Base-by-base conservation (phyloP, 1,284 basidiomycete species). In the Puccinia novopanici region DNA sequence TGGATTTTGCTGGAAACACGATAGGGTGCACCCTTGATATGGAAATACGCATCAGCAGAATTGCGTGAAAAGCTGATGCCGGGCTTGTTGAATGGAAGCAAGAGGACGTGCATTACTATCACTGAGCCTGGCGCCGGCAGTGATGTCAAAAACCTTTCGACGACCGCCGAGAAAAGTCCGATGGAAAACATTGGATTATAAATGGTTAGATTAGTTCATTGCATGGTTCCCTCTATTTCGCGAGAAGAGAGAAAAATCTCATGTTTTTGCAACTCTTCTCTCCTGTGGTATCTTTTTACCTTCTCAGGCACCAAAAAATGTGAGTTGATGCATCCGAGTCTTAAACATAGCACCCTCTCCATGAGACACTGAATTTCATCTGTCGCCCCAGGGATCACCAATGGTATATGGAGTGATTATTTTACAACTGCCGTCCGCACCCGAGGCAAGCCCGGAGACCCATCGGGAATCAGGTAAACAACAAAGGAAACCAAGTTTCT, bases 61-160 rank as follows among this genome's bases (percentile, higher is more conserved):
- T 42, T 80, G 6, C 52, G 61, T 12, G 54, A 72, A 19, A 59
- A 55, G 50, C 15, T 80, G 4, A 48, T 80, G 54, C 68, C 77
- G 12, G 54, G 50, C 9, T 48, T 80, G 45, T 37, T 80, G 57
- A 59, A 72, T 61, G 77, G 77, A 27, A 59, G 68, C 34, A 80
- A 80, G 54, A 59, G 77, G 34, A 72, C 55, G 0, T 80, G 77
- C 19, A 80, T 80, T 30, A 61, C 77, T 9, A 80, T 80, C 24
- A 84, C 83, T 9, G 83, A 84, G 59, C 82, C 82, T 13, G 42
- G 78, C 42, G 77, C 77, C 10, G 77, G 77, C 1, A 80, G 77
- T 27, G 77, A 80, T 73, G 77, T 80, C 37, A 80, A 80, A 65
- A 80, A 80, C 42, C 24, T 80, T 8, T 48, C 68, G 12, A 72